These are phyloP conservation scores for Scheffersomyces insectosa DNA, from an alignment of 1,139 yeast species.

Conservation along the genomic window DNA sequence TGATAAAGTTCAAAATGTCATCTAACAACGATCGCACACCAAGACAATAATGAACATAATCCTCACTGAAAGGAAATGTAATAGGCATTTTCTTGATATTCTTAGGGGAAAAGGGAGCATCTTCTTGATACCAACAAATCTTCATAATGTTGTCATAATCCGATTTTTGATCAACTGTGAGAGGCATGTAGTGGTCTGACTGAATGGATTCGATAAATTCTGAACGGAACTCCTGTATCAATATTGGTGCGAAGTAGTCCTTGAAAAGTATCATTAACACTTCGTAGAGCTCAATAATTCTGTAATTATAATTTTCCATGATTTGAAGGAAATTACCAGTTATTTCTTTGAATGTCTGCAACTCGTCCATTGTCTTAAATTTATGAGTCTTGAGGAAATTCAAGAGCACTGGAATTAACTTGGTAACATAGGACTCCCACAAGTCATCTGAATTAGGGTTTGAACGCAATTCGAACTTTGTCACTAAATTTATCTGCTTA, in stretches of 20 bases:
- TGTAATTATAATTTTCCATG: conserved; percentile 70
- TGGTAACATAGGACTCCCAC: conserved; percentile 70
- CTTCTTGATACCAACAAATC: conserved; percentile 70
- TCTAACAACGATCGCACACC: conserved; percentile 67
- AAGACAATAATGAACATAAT: conserved; percentile 83
- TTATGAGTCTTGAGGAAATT: conserved; percentile 33
- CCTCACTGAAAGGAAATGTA: conserved; percentile 85
- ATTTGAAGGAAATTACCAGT: conserved; percentile 76
- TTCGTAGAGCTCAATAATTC: conserved; percentile 61
- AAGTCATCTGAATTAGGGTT: conserved; percentile 67
- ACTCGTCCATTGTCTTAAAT: conserved; percentile 30
- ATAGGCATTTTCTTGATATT: conserved; percentile 53
- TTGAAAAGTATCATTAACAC: conserved; percentile 61
- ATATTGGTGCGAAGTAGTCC: conserved; percentile 56
- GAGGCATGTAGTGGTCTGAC: conserved; percentile 88
- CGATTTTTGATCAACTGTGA: conserved; percentile 59
- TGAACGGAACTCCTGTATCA: conserved; percentile 56
- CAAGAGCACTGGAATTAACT: conserved; percentile 56
- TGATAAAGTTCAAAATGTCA: conserved; percentile 62
- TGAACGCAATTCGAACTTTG: conserved; percentile 55
- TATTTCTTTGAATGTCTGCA: conserved; percentile 48
- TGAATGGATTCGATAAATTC: conserved; percentile 66
- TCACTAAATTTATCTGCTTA: conserved; percentile 58
- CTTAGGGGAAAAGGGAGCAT: conserved; percentile 44
- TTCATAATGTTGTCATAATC: conserved; percentile 64